A percentile compares a stretch with the other conserved stretches of the same genome.
Conservation (phyloP, 2,329 filamentous ascomycete genomes). For the Trichoderma hamatum region DNA sequence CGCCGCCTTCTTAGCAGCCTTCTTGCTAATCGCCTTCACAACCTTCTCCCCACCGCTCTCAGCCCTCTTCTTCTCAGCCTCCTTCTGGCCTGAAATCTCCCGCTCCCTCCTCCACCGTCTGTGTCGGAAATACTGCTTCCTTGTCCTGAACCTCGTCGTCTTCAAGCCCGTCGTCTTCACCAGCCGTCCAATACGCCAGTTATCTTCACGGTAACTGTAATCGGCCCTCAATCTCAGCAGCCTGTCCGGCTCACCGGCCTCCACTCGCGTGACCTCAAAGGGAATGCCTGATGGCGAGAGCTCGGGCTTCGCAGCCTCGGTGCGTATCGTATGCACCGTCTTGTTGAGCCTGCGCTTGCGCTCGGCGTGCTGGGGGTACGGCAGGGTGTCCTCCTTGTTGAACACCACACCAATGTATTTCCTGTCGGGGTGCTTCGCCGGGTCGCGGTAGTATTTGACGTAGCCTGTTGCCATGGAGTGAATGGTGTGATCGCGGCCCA, state of each 20-base stretch:
- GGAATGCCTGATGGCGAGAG: slow-evolving; percentile 56
- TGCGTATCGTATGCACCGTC: slow-evolving; percentile 55
- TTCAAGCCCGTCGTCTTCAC: slow-evolving; percentile 55
- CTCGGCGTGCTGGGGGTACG: slow-evolving; percentile 72
- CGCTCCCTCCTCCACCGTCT: slow-evolving; percentile 48
- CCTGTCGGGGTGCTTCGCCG: slow-evolving; percentile 75
- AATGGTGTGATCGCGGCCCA: slow-evolving; percentile 96
- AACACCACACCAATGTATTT: slow-evolving; percentile 96
- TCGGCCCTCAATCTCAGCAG: slow-evolving; percentile 55
- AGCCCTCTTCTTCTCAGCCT: slow-evolving; percentile 41
- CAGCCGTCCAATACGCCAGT: slow-evolving; percentile 60
- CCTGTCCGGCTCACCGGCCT: slow-evolving; percentile 49
- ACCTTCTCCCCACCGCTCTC: slow-evolving; percentile 39
- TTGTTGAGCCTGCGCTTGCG: slow-evolving; percentile 77
- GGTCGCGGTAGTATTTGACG: slow-evolving; percentile 96
- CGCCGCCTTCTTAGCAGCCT: slow-evolving; percentile 41
- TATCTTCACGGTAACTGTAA: slow-evolving; percentile 64
- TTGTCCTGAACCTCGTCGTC: slow-evolving; percentile 53
- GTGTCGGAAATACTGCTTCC: slow-evolving; percentile 53
- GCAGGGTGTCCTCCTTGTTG: slow-evolving; percentile 77
- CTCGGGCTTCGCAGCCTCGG: slow-evolving; percentile 42
- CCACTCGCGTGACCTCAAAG: slow-evolving; percentile 48
- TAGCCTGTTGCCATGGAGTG: slow-evolving; percentile 84
- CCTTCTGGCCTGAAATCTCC: slow-evolving; percentile 47
- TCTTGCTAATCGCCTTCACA: slow-evolving; percentile 42